Evolutionary conservation across 1,284 basidiomycete species (phyloP).

Genomic region (Rhodotorula sp.): DNA sequence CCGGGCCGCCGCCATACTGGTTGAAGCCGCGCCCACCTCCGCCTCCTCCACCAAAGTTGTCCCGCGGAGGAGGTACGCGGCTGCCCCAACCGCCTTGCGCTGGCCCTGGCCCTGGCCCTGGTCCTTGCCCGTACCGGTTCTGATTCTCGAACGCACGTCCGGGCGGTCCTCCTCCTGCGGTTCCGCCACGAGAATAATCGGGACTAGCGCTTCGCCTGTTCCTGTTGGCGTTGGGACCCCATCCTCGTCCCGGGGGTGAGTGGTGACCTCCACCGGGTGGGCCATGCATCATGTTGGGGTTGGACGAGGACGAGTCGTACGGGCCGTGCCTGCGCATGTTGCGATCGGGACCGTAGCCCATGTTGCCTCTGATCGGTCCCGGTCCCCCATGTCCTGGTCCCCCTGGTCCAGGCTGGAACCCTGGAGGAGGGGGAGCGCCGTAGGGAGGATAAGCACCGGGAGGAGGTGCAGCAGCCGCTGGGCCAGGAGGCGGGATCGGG

Average conservation of each 20-base stretch:
- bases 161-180: slow-evolving; percentile 6
- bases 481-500: background rate
- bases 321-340: slow-evolving; percentile 1
- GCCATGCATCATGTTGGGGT: background rate
- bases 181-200: slow-evolving; percentile 7
- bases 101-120: background rate
- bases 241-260: background rate
- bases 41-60: background rate
- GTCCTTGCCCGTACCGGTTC: background rate
- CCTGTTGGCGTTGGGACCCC: background rate
- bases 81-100: background rate
- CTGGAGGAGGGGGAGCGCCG: background rate
- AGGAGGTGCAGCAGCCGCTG: background rate
- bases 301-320: slow-evolving; percentile 4
- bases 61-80: background rate
- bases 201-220: slow-evolving; percentile 16
- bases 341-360: background rate
- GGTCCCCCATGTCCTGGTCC: background rate
- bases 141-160: background rate
- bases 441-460: background rate
- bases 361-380: background rate
- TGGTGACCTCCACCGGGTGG: background rate
- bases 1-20: background rate
- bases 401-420: background rate
- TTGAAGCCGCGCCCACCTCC: background rate